These are phyloP conservation scores for Polyrhizophydium stewartii DNA, from an alignment of 371 early-diverging fungal species.

Conservation along the genomic window DNA sequence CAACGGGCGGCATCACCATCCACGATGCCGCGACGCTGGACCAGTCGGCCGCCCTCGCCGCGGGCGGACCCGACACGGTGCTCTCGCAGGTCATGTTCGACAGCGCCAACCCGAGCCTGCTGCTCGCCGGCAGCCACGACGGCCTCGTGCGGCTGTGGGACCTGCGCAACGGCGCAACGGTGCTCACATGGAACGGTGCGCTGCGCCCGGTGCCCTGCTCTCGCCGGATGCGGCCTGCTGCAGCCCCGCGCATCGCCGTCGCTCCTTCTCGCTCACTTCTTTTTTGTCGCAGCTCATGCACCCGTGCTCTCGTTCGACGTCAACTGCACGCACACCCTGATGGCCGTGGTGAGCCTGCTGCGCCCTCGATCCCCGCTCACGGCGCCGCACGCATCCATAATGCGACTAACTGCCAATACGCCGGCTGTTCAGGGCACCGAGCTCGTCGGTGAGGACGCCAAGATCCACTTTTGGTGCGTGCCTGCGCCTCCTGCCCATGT, in stretches of 20 bases:
- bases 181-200: conserved; percentile 59
- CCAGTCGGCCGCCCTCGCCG: background rate
- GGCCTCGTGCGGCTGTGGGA: conserved; percentile 68
- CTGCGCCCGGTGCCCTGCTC: background rate
- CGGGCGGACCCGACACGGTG: background rate
- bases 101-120: background rate
- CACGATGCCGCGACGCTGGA: background rate
- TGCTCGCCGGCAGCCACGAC: conserved; percentile 41
- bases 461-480: conserved; percentile 63
- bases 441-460: conserved; percentile 57
- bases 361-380: no score
- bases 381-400: no score
- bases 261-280: background rate
- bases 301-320: conserved; percentile 66
- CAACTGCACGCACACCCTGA: conserved; percentile 56
- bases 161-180: conserved; percentile 51
- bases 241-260: background rate
- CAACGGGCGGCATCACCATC: background rate
- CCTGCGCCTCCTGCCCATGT: background rate
- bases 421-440: conserved; percentile 54
- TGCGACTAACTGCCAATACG: no score
- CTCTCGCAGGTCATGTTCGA: conserved; percentile 15
- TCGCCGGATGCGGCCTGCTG: background rate
- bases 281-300: conserved; percentile 32
- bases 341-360: conserved; percentile 46